phyloP scores from a whole-genome alignment of 805 yeast genomes.

The Hanseniaspora mollemarum region DNA sequence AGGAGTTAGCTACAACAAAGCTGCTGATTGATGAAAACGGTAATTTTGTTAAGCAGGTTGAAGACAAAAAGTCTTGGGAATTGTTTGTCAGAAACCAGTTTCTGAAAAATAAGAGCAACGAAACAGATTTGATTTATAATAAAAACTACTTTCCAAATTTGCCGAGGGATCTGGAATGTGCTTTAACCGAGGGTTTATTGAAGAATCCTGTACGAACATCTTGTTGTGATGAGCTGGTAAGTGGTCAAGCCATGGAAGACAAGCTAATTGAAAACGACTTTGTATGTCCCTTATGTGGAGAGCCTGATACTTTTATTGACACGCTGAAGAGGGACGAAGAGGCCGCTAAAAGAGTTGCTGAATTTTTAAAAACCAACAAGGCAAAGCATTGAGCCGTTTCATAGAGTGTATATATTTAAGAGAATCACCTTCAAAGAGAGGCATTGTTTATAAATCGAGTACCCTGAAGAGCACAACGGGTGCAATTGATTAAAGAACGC shows the following conservation, averaged over 20 bases:
- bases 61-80: constrained; percentile 86
- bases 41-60: constrained; percentile 88
- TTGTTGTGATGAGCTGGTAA: constrained; percentile 56
- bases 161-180: constrained; percentile 58
- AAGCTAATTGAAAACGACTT: constrained; percentile 70
- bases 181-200: constrained; percentile 53
- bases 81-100: constrained; percentile 57
- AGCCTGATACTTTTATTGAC: constrained; percentile 65
- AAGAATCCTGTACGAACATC: constrained; percentile 59
- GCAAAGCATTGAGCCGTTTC: background rate
- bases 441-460: too few relatives aligned
- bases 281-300: constrained; percentile 77
- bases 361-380: constrained; percentile 31
- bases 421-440: too few relatives aligned
- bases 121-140: constrained; percentile 38
- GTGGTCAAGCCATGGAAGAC: constrained; percentile 54
- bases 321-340: constrained; percentile 51
- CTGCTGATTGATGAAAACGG: constrained; percentile 90
- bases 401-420: too few relatives aligned
- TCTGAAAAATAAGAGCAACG: constrained; percentile 26
- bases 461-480: too few relatives aligned
- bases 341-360: constrained; percentile 43
- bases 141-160: constrained; percentile 34
- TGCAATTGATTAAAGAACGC: too few relatives aligned
- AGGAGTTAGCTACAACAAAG: constrained; percentile 43